Evolutionary conservation across 2,329 filamentous ascomycete species (phyloP).

Genomic region (Cercospora sp.): DNA sequence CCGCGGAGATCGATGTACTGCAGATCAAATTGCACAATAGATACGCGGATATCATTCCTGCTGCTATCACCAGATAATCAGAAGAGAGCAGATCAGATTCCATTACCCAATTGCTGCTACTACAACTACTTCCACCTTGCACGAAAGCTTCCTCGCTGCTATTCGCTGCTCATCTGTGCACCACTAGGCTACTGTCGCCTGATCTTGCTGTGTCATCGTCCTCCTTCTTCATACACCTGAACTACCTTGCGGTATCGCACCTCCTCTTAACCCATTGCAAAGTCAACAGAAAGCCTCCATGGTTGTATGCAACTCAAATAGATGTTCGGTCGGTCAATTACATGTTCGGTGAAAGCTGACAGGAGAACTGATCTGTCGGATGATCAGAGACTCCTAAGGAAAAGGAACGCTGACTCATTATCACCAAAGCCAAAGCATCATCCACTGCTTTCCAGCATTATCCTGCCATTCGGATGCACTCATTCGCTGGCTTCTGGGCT

Average conservation of each 20-base stretch:
- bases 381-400: background rate
- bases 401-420: background rate
- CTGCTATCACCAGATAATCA: background rate
- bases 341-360: background rate
- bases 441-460: constrained; percentile 26
- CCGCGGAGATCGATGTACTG: background rate
- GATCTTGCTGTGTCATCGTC: background rate
- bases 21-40: background rate
- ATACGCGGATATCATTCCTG: background rate
- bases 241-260: background rate
- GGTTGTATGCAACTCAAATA: background rate
- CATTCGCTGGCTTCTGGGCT: background rate
- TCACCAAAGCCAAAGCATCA: constrained; percentile 26
- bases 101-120: constrained; percentile 3
- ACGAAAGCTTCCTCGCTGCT: background rate
- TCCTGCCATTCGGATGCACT: constrained; percentile 18
- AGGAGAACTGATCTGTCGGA: background rate
- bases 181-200: background rate
- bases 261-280: background rate
- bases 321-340: background rate
- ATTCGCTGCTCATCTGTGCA: background rate
- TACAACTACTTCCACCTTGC: background rate
- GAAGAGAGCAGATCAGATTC: background rate
- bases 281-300: background rate
- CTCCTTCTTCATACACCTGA: background rate